Evolutionary conservation across 202 grass and related monocot species (phyloP), one percentile per base, ranked within the genome.

Genomic region (Bolboschoenoplectus hybrid): DNA sequence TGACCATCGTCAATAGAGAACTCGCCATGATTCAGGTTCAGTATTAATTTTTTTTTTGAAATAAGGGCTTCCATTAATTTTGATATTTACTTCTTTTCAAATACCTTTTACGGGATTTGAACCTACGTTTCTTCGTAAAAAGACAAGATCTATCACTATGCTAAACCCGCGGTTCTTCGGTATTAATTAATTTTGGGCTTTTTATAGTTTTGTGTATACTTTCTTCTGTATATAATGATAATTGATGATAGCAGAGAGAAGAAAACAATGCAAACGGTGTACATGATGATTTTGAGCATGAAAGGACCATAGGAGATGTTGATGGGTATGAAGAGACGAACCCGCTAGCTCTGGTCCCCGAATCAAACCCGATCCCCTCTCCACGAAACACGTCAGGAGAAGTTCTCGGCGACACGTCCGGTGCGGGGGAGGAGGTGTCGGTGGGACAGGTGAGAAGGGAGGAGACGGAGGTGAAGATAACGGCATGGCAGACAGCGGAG

Each of bases 401-500:
- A 71, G 84, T 87, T 0, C 34, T 32, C 1, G 36, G 87, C 10
- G 74, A 82, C 9, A 7, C 52, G 40, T 6, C 20, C 13, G 55
- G 53, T 60, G 63, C 85, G 0, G 68, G 2, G 26, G 90, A 67
- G 77, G 88, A 81, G 1, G 84, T 95, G 51, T 92, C 91, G 79
- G 90, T 91, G 0, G 55, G 84, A 65, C 90, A 83, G 87, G 96
- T 98, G 84, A 98, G 89, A 90, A 93, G 91, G 90, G 96, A 98
- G 86, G 96, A 98, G 91, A 89, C 91, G 35, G 91, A 98, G 87
- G 89, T 90, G 66, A 98, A 98, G 90, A 94, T 98, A 62, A 67
- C 90, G 58, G 93, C 96, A 38, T 98, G 96, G 96, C 91, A 95
- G 86, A 94, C 90, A n/a, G 90, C 89, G 47, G 91, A 98, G 91